These are phyloP conservation scores for Aureoboletus auriporus DNA, from an alignment of 768 basidiomycete species.

Conservation along the genomic window DNA sequence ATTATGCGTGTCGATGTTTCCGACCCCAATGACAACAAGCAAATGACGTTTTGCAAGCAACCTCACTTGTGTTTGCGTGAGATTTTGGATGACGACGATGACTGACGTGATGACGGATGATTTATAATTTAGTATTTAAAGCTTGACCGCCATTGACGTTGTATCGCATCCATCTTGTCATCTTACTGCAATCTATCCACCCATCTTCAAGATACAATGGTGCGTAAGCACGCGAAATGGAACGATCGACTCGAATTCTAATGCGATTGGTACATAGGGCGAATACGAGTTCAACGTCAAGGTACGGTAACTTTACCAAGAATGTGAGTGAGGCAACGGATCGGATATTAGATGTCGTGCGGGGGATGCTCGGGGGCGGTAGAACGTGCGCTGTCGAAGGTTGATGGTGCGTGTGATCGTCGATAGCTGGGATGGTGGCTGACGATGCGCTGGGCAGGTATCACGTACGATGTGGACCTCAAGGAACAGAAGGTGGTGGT, in stretches of 20 bases:
- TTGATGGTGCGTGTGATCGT: constrained; percentile 30
- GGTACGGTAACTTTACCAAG: constrained; percentile 36
- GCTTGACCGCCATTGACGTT: background rate
- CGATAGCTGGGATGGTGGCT: background rate
- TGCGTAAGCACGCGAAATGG: constrained; percentile 2
- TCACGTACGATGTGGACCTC: constrained; percentile 57
- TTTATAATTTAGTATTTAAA: constrained; percentile 2
- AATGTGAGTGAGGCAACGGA: constrained; percentile 1
- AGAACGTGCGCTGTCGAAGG: constrained; percentile 66
- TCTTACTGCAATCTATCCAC: constrained; percentile 1
- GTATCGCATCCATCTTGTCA: background rate
- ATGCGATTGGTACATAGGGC: constrained; percentile 8
- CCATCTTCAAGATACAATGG: constrained; percentile 13
- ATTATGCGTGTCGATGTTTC: no score
- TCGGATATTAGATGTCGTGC: constrained; percentile 70
- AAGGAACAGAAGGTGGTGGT: constrained; percentile 73
- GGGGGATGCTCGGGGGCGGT: constrained; percentile 83
- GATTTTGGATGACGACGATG: constrained; percentile 4
- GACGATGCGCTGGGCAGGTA: constrained; percentile 1
- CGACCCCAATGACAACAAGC: no score
- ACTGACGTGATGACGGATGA: background rate
- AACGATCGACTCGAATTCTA: background rate
- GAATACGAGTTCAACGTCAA: constrained; percentile 81
- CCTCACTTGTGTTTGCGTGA: constrained; percentile 9
- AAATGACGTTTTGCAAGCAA: no score